A percentile compares a stretch with the other conserved stretches of the same genome.
These are phyloP conservation scores for Lomentospora prolificans DNA, from an alignment of 2,329 filamentous ascomycete genomes.

Conservation along the genomic window DNA sequence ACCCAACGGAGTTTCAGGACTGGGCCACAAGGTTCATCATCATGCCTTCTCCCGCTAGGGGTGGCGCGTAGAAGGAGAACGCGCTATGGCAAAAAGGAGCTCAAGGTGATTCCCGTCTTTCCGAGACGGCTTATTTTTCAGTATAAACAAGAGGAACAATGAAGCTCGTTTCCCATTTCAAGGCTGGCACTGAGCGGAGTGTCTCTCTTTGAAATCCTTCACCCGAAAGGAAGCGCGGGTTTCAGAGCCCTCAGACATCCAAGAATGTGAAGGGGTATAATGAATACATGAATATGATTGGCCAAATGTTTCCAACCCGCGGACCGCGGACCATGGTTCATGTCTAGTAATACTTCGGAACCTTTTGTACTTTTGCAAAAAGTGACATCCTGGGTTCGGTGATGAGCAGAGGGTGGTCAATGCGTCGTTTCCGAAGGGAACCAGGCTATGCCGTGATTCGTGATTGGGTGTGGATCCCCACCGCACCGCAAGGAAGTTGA, in stretches of 20 bases:
- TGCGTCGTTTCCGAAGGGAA: neutral
- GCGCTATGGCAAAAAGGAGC: no score
- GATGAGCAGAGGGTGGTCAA: neutral
- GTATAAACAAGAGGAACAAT: neutral
- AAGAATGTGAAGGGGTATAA: neutral
- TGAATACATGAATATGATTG: neutral
- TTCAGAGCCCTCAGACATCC: neutral
- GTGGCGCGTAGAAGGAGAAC: neutral
- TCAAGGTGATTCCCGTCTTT: no score
- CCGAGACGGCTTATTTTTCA: no score
- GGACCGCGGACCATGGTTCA: conserved; percentile 1
- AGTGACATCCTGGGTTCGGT: neutral
- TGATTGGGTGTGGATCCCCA: neutral
- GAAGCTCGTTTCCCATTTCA: neutral
- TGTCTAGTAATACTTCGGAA: neutral
- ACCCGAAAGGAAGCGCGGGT: neutral
- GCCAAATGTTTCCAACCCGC: neutral
- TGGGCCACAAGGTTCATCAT: conserved; percentile 1
- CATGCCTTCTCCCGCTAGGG: neutral
- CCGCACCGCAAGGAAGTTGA: neutral
- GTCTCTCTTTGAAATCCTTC: neutral
- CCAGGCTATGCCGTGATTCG: neutral
- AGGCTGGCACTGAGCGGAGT: no score
- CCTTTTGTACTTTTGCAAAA: neutral
- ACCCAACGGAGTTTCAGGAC: conserved; percentile 3